Conservation (phyloP, 78 protist genomes). For the Polysphondylium violaceum region DNA sequence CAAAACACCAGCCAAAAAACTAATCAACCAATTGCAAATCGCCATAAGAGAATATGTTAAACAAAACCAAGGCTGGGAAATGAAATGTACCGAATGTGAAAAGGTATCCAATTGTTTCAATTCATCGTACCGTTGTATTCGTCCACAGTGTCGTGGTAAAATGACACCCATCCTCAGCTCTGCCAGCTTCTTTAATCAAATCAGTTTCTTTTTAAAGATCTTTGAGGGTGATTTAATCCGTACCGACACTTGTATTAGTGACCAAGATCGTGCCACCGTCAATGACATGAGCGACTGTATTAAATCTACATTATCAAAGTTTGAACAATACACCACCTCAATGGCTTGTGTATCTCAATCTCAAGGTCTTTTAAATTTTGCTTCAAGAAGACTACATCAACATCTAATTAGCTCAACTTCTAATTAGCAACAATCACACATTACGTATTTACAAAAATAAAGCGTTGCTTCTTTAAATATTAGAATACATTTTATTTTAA, state of each 20-base stretch:
- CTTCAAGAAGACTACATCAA: too few species aligned
- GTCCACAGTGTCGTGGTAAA: slow-evolving; percentile 23
- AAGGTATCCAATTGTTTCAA: slow-evolving; percentile 18
- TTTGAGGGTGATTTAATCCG: background rate
- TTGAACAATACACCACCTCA: too few species aligned
- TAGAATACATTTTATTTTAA: too few species aligned
- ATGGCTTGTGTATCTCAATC: too few species aligned
- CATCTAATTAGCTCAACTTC: too few species aligned
- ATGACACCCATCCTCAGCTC: background rate
- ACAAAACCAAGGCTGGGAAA: slow-evolving; percentile 25
- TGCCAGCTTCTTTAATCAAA: slow-evolving; percentile 13
- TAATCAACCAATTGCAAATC: slow-evolving; percentile 9
- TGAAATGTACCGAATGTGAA: slow-evolving; percentile 39
- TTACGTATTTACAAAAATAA: too few species aligned
- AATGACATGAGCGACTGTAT: too few species aligned
- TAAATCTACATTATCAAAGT: too few species aligned
- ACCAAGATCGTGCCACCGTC: background rate
- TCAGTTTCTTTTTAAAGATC: slow-evolving; percentile 17
- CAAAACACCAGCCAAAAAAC: slow-evolving; percentile 5
- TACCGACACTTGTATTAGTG: background rate
- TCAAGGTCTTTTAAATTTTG: too few species aligned
- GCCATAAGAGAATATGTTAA: slow-evolving; percentile 8
- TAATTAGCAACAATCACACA: too few species aligned
- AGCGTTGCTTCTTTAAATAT: too few species aligned
- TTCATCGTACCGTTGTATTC: background rate